Evolutionary conservation across 2,329 filamentous ascomycete genomes (phyloP).

Genomic region (Arthrobotrys megalospora): DNA sequence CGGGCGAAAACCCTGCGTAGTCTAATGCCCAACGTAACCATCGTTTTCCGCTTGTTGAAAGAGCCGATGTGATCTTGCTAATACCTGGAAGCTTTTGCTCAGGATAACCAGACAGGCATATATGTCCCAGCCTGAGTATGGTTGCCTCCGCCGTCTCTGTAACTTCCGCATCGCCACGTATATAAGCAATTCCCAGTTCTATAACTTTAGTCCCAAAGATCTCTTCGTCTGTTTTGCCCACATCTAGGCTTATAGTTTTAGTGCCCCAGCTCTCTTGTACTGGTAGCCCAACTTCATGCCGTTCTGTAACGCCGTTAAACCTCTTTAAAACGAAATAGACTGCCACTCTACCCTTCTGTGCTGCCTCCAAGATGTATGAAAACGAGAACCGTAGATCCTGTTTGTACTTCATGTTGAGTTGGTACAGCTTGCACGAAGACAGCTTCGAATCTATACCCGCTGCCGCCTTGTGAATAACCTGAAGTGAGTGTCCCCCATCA

Average conservation of each 20-base stretch:
- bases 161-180: not conserved
- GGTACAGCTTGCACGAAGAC: constrained; percentile 60
- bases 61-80: constrained; percentile 44
- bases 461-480: constrained; percentile 31
- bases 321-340: constrained; percentile 58
- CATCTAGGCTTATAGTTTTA: constrained; percentile 51
- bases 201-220: constrained; percentile 46
- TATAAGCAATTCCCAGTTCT: constrained; percentile 41
- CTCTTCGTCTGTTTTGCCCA: constrained; percentile 52
- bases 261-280: constrained; percentile 58
- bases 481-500: constrained; percentile 62
- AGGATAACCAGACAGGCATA: constrained; percentile 35
- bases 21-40: constrained; percentile 62
- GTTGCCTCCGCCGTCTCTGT: not conserved
- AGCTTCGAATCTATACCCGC: constrained; percentile 18
- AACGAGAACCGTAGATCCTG: constrained; percentile 58
- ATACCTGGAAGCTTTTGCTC: constrained; percentile 59
- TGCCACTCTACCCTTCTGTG: constrained; percentile 58
- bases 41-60: constrained; percentile 35
- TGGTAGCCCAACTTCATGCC: constrained; percentile 47
- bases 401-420: constrained; percentile 57
- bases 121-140: constrained; percentile 29
- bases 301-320: constrained; percentile 46
- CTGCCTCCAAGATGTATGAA: constrained; percentile 54
- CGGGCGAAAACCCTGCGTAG: constrained; percentile 24